Evolutionary conservation across 2,329 filamentous ascomycete species (phyloP).

Genomic region (Aspergillus eucalypticola): DNA sequence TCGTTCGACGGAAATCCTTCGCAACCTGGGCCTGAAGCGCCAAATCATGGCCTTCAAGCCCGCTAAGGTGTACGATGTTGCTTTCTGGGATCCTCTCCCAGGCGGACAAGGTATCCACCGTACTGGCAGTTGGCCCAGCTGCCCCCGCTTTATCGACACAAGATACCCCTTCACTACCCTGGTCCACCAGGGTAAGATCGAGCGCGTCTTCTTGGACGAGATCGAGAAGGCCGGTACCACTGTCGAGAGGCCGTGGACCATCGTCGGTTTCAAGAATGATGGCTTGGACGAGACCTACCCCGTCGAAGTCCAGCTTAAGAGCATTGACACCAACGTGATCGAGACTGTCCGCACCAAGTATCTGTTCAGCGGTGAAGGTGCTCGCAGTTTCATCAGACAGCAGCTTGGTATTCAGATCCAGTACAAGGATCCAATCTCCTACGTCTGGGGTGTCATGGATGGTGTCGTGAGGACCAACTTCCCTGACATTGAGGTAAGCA

Average conservation of each 20-base stretch:
- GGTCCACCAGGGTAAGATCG: conserved; percentile 63
- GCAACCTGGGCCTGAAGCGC: conserved; percentile 86
- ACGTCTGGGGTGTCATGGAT: conserved; percentile 69
- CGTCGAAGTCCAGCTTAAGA: conserved; percentile 74
- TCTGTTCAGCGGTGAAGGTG: conserved; percentile 64
- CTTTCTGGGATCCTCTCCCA: conserved; percentile 63
- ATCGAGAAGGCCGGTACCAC: conserved; percentile 59
- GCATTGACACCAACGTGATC: conserved; percentile 69
- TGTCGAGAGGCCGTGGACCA: conserved; percentile 63
- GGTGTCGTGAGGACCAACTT: conserved; percentile 64
- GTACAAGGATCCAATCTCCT: conserved; percentile 63
- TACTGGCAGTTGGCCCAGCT: conserved; percentile 77
- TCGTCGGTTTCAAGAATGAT: conserved; percentile 62
- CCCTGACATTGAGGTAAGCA: conserved; percentile 59
- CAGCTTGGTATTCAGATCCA: conserved; percentile 66
- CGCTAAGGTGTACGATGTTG: conserved; percentile 76
- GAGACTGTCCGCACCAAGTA: conserved; percentile 68
- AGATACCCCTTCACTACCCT: conserved; percentile 65
- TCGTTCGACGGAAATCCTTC: conserved; percentile 79
- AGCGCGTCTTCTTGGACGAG: conserved; percentile 63
- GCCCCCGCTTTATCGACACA: conserved; percentile 75
- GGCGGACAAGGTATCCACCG: conserved; percentile 57
- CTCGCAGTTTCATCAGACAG: conserved; percentile 61
- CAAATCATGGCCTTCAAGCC: conserved; percentile 85
- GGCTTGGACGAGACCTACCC: conserved; percentile 69